phyloP scores from a whole-genome alignment of 2,329 filamentous ascomycete genomes.

The Xylariomycetidae sp. region DNA sequence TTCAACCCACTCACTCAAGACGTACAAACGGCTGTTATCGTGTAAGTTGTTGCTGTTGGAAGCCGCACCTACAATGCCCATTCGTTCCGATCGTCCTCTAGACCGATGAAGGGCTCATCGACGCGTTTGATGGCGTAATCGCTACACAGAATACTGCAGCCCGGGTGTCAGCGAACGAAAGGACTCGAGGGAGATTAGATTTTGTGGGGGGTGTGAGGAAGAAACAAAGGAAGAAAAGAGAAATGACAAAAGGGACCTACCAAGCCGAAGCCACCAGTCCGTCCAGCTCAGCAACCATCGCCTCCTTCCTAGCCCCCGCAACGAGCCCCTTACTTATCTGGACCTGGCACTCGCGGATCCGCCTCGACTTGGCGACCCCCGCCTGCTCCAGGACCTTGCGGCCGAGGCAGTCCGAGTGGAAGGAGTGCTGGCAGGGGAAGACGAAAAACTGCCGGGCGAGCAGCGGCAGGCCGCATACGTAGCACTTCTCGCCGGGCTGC shows the following conservation, averaged over 20 bases:
- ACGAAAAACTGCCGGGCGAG: constrained; percentile 94
- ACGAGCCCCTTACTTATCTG: constrained; percentile 75
- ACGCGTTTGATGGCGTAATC: constrained; percentile 93
- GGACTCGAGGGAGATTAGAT: background rate
- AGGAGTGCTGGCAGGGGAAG: constrained; percentile 96
- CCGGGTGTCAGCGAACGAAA: background rate
- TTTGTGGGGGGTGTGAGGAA: constrained; percentile 1
- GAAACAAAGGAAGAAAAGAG: constrained; percentile 5
- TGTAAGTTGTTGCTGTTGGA: too few species aligned
- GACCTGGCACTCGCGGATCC: constrained; percentile 80
- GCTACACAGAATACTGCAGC: constrained; percentile 77
- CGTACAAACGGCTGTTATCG: too few species aligned
- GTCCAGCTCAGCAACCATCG: constrained; percentile 83
- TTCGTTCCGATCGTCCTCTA: constrained; percentile 68
- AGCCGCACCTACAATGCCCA: constrained; percentile 71
- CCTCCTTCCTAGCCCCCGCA: constrained; percentile 68
- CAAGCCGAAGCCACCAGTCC: constrained; percentile 86
- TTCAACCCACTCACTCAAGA: too few species aligned
- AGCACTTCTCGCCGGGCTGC: constrained; percentile 91
- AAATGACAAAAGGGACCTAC: constrained; percentile 42
- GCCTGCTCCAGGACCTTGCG: constrained; percentile 79
- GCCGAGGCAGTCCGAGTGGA: constrained; percentile 92
- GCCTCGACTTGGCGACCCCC: constrained; percentile 67
- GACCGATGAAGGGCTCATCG: constrained; percentile 82
- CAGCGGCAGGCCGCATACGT: constrained; percentile 79